These are phyloP conservation scores for Escallonia herrerae DNA, from an alignment of 129 eudicot genomes.

Conservation along the genomic window DNA sequence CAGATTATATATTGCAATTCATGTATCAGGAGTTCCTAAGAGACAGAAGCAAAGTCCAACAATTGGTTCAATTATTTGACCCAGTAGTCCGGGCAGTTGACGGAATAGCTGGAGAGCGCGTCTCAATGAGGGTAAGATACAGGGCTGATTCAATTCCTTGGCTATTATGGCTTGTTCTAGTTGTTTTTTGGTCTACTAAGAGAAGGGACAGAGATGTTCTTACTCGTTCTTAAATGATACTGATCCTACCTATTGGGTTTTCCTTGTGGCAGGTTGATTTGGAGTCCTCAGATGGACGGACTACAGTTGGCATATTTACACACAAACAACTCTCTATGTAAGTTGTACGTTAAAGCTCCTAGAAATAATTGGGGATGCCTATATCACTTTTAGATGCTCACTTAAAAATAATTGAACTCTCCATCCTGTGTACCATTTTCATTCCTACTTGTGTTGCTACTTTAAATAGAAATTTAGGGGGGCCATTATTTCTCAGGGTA, in stretches of 20 bases:
- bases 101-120: conserved; percentile 77
- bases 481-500: too few relatives aligned
- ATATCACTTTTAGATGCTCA: neutral
- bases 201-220: neutral
- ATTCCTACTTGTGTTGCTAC: too few relatives aligned
- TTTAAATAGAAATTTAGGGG: too few relatives aligned
- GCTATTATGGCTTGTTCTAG: neutral
- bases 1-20: neutral
- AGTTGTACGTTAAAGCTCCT: conserved; percentile 14
- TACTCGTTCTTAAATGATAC: too few relatives aligned
- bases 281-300: conserved; percentile 69
- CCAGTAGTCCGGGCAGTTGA: conserved; percentile 82
- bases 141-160: neutral
- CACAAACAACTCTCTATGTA: conserved; percentile 75
- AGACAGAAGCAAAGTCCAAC: conserved; percentile 78
- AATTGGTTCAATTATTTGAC: conserved; percentile 73
- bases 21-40: conserved; percentile 63
- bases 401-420: too few relatives aligned
- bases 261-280: conserved; percentile 72
- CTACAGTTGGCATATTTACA: conserved; percentile 75
- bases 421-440: too few relatives aligned
- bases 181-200: neutral
- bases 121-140: conserved; percentile 68
- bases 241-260: too few relatives aligned
- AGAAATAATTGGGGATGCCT: neutral